Evolutionary conservation across 169 alveolate genomes (phyloP), one percentile per base, ranked within the genome.

Genomic region (Cryptosporidium baileyi): DNA sequence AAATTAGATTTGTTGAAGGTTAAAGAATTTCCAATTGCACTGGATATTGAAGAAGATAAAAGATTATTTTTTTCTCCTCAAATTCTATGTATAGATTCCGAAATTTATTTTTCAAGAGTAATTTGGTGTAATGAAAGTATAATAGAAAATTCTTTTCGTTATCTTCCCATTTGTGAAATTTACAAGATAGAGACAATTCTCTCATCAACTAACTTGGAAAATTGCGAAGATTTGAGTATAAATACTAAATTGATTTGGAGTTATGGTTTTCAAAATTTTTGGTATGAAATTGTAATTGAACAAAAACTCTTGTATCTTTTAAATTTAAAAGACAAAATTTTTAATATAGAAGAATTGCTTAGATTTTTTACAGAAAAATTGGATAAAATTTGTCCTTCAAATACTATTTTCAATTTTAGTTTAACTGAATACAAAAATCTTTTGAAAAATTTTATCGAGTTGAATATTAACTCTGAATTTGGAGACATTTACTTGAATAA

Each of bases 131-230:
- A 38, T 65, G 57, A 24, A 38, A 49, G 54, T 47, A n/a, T 28
- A 0, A 45, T 1, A 7, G 9, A 30, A 15, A 1, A 9, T 32
- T 45, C 43, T 51, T 24, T 11, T 28, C 1, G n/a, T 30, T 45
- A 13, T 7, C 17, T 65, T 47, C 81, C 81, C n/a, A n/a, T 65
- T 44, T 65, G 32, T 30, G 81, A 65, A 47, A 28, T 65, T 65
- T 60, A 65, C 61, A 65, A 51, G 34, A 28, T 65, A 47, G 36
- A 47, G 6, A 15, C 8, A 15, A 17, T 1, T 47, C 3, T 26
- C 22, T 45, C 47, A 0, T 8, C 22, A n/a, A 22, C 32, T 3
- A n/a, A 2, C 60, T 47, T 47, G 41, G 8, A 28, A 11, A 62
- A 62, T 40, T 15, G 11, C 19, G 45, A n/a, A 19, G 8, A 28